Conservation (phyloP, 2,329 filamentous ascomycete genomes). For the Tolypocladium capitatum region DNA sequence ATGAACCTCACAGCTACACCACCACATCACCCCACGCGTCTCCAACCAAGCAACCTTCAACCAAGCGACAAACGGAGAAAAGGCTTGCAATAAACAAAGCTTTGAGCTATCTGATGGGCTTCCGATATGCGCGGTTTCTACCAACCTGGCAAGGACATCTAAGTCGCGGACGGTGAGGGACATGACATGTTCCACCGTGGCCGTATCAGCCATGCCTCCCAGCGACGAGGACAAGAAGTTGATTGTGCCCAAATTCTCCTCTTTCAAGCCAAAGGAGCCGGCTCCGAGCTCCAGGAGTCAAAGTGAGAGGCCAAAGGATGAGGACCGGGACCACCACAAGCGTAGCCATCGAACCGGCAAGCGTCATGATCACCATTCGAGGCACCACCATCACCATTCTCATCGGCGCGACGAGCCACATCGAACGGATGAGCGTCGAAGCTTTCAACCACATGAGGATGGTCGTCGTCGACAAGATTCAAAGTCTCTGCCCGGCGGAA, state of each 20-base stretch:
- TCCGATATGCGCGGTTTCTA: background rate
- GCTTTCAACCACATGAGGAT: constrained; percentile 1
- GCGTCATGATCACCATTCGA: constrained; percentile 4
- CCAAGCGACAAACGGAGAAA: background rate
- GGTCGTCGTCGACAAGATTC: background rate
- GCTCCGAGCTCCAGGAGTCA: constrained; percentile 20
- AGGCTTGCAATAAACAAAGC: too few relatives aligned
- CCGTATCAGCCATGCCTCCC: constrained; percentile 13
- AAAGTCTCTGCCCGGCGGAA: background rate
- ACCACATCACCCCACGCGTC: background rate
- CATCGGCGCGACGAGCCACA: constrained; percentile 4
- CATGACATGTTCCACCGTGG: background rate
- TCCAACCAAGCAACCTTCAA: background rate
- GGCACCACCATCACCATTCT: constrained; percentile 6
- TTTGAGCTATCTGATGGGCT: background rate
- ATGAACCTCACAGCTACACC: background rate
- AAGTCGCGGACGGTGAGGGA: background rate
- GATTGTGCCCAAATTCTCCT: constrained; percentile 53
- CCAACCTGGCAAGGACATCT: background rate
- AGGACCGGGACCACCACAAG: constrained; percentile 5
- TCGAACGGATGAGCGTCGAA: constrained; percentile 3
- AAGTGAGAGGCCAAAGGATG: constrained; percentile 5
- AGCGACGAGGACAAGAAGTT: constrained; percentile 10
- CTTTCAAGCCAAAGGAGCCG: constrained; percentile 43
- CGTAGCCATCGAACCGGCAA: constrained; percentile 3